phyloP scores from a whole-genome alignment of 768 basidiomycete genomes.

The Boletus subparvulus region DNA sequence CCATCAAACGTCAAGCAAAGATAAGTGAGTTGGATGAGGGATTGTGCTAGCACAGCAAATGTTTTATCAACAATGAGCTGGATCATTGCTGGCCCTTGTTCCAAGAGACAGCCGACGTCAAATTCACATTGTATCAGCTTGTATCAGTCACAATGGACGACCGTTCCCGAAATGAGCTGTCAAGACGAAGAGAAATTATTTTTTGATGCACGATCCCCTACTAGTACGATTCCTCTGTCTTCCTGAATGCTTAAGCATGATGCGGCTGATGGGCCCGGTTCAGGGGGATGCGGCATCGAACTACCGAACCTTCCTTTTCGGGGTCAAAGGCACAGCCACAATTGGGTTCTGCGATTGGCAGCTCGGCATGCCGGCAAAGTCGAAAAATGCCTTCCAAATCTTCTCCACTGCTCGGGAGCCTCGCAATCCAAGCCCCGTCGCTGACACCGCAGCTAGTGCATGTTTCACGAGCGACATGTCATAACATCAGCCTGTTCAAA shows the following conservation, averaged over 20 bases:
- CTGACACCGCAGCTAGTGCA: conserved; percentile 62
- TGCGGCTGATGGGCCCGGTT: neutral
- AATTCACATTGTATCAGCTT: conserved; percentile 14
- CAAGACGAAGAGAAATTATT: conserved; percentile 4
- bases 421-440: conserved; percentile 65
- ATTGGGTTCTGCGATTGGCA: conserved; percentile 23
- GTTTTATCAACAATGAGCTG: conserved; percentile 27
- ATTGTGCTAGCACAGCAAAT: neutral
- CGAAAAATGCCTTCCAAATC: conserved; percentile 39
- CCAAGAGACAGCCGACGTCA: conserved; percentile 27
- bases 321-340: conserved; percentile 16
- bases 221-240: neutral
- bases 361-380: conserved; percentile 30
- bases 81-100: conserved; percentile 13
- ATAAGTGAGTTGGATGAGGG: conserved; percentile 6
- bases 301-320: conserved; percentile 35
- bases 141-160: conserved; percentile 12
- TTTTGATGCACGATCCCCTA: neutral
- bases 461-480: conserved; percentile 71
- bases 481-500: conserved; percentile 78
- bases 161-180: conserved; percentile 26
- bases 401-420: conserved; percentile 60
- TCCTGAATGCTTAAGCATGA: neutral
- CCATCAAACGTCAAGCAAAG: conserved; percentile 27
- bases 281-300: conserved; percentile 1